Conservation (phyloP, 495 filamentous ascomycete species). For the Podospora conica region DNA sequence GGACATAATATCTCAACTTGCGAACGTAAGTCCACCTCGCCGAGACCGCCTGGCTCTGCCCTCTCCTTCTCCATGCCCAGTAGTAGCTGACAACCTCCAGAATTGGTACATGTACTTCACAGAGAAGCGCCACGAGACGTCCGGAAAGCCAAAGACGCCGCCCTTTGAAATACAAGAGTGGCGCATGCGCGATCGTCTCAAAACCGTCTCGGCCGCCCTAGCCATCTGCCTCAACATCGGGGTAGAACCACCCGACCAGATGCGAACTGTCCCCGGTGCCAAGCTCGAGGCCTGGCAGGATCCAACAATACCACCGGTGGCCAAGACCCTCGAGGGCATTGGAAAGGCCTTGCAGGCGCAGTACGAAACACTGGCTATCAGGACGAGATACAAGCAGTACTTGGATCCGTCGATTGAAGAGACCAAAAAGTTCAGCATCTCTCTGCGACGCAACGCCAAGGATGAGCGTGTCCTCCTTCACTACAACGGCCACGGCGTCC, state of each 20-base stretch:
- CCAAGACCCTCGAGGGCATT: slow-evolving; percentile 87
- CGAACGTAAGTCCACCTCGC: slow-evolving; percentile 38
- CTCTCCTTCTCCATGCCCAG: neutral
- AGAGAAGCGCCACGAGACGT: slow-evolving; percentile 95
- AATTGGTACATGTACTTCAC: slow-evolving; percentile 98
- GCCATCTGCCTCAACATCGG: slow-evolving; percentile 95
- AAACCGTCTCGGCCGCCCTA: slow-evolving; percentile 91
- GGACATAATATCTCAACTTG: slow-evolving; percentile 53
- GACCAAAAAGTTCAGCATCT: slow-evolving; percentile 90
- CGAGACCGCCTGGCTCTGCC: slow-evolving; percentile 4
- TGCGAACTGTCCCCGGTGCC: slow-evolving; percentile 87
- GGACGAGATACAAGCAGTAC: slow-evolving; percentile 94
- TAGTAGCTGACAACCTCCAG: slow-evolving; percentile 29
- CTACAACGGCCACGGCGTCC: slow-evolving; percentile 99
- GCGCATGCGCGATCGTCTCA: slow-evolving; percentile 93
- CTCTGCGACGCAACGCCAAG: slow-evolving; percentile 82
- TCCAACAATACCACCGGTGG: slow-evolving; percentile 68
- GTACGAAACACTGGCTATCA: slow-evolving; percentile 88
- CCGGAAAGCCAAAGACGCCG: slow-evolving; percentile 70
- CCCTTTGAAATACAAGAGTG: slow-evolving; percentile 71
- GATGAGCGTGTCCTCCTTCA: slow-evolving; percentile 93
- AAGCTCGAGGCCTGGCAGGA: slow-evolving; percentile 97
- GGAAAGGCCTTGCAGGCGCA: slow-evolving; percentile 92
- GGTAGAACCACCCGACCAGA: slow-evolving; percentile 89
- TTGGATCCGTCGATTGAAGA: slow-evolving; percentile 95